Evolutionary conservation across 768 basidiomycete species (phyloP).

Genomic region (Amanita pseudoporphyria): DNA sequence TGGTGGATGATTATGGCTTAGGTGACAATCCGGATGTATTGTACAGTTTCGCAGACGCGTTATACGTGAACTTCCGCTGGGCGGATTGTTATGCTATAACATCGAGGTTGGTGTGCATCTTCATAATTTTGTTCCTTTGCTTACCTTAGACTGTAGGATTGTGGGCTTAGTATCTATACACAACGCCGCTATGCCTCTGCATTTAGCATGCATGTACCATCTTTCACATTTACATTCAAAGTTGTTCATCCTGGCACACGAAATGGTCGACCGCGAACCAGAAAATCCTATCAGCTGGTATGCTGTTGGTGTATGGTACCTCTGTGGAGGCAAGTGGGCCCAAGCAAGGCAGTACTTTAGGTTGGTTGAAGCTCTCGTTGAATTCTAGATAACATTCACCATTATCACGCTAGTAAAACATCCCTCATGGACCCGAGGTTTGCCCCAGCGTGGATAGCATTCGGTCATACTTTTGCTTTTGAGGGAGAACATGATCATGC

Average conservation of each 20-base stretch:
- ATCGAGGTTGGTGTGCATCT: constrained; percentile 39
- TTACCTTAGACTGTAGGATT: constrained; percentile 43
- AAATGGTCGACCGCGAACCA: constrained; percentile 90
- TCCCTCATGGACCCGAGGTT: constrained; percentile 95
- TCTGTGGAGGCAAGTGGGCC: constrained; percentile 76
- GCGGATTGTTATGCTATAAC: constrained; percentile 92
- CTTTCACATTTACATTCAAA: constrained; percentile 84
- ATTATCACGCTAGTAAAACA: constrained; percentile 60
- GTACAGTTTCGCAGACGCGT: constrained; percentile 81
- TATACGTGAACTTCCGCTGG: constrained; percentile 85
- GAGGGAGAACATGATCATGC: constrained; percentile 99
- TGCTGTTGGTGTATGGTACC: constrained; percentile 96
- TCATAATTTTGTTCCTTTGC: background rate
- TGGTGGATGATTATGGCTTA: constrained; percentile 76
- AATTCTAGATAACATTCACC: constrained; percentile 1
- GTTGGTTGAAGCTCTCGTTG: constrained; percentile 25
- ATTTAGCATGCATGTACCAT: constrained; percentile 98
- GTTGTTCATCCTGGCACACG: constrained; percentile 93
- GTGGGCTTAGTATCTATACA: constrained; percentile 80
- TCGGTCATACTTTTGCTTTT: constrained; percentile 93
- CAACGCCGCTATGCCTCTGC: constrained; percentile 82
- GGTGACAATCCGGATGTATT: constrained; percentile 91
- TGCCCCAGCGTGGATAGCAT: constrained; percentile 95
- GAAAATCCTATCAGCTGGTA: constrained; percentile 96
- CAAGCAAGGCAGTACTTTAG: constrained; percentile 94